Evolutionary conservation across 1,139 yeast species (phyloP).

Genomic region (Candida sp.): DNA sequence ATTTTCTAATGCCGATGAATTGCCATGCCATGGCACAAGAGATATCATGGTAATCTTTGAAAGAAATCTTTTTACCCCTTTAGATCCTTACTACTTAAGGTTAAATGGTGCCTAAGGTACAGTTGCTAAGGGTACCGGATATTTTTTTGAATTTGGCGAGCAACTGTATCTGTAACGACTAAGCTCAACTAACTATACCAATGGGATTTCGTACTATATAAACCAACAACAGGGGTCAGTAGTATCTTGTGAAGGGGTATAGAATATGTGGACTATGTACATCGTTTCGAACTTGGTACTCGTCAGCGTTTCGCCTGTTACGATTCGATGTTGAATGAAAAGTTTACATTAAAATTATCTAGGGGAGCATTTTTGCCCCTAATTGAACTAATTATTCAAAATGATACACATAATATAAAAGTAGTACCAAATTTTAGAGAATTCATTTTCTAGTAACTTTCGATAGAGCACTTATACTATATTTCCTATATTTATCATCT

Average conservation of each 20-base stretch:
- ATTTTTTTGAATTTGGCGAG: not conserved
- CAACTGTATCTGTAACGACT: not conserved
- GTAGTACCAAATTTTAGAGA: not conserved
- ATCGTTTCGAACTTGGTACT: not conserved
- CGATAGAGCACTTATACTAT: not conserved
- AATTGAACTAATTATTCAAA: not conserved
- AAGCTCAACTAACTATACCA: not conserved
- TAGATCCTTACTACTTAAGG: not conserved
- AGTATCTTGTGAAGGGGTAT: not conserved
- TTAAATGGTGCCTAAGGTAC: not conserved
- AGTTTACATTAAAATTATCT: not conserved
- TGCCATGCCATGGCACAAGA: no score
- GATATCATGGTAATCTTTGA: no score
- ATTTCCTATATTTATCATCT: no score
- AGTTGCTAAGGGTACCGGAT: not conserved
- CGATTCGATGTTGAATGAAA: not conserved
- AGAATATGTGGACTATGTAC: not conserved
- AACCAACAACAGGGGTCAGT: not conserved
- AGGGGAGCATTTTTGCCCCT: not conserved
- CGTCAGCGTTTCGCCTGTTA: not conserved
- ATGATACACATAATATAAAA: not conserved
- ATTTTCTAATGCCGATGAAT: no score
- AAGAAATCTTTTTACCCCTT: no score
- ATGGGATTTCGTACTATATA: no score
- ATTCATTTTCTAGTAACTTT: not conserved